Base-by-base conservation (phyloP, 2,329 filamentous ascomycete species). In the Pyrenophora seminiperda region DNA sequence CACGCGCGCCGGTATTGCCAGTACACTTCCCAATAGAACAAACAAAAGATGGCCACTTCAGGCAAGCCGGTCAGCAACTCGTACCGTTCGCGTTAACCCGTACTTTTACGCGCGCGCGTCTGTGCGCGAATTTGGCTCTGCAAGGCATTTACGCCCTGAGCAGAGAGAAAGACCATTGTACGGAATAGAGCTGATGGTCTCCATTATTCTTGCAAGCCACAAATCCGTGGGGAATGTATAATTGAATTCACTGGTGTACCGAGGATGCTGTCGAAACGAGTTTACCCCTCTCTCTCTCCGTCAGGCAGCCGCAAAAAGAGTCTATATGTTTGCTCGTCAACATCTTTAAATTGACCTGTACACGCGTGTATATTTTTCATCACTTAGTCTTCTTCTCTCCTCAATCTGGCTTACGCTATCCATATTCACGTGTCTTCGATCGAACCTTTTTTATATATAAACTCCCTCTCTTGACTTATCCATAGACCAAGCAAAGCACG, bases 211-310 rank as follows among this genome's bases (percentile, higher is more conserved):
- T 3, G 6, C 13, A 10, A 43, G 2, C 11, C 14, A 22, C 17
- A 24, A 6, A 10, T 38, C 9, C n/a, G n/a, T 20, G 20, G 14
- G 15, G 24, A 37, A 4, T 18, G 42, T 7, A n/a, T n/a, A n/a
- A n/a, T 10, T 24, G 3, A 38, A 22, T 42, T 41, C 41, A 50
- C 6, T 39, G 39, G 9, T 38, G 19, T 37, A 17, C 51, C 51
- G 47, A 57, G 54, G 47, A 51, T 51, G 24, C 44, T 41, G 37
- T 49, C 39, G 34, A 37, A 45, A 42, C 20, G 7, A 22, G n/a
- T 1, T 30, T 31, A 13, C 43, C 27, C 37, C 30, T 41, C 37
- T 37, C 30, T 41, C 37, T 37, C 44, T 31, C 27, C 47, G 52
- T 27, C 31, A 39, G 13, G 29, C 24, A 14, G 17, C 43, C 18